Conservation (phyloP, 1,284 basidiomycete species). For the Ustilago bromivora region DNA sequence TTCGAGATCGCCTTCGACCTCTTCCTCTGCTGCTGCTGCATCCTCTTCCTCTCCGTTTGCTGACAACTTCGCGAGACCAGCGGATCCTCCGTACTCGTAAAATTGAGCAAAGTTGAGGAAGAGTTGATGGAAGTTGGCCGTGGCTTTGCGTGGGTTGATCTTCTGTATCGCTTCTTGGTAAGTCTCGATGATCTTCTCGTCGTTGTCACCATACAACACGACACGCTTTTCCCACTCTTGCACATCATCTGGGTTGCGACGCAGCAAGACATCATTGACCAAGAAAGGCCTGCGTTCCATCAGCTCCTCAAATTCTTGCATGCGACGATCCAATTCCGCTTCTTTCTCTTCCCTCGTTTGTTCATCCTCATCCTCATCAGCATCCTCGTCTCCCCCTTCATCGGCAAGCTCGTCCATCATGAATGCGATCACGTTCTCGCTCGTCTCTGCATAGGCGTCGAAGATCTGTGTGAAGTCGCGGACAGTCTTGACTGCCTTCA, state of each 20-base stretch:
- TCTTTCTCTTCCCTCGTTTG: constrained; percentile 77
- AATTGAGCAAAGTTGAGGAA: constrained; percentile 97
- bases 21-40: constrained; percentile 73
- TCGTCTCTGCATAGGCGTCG: constrained; percentile 94
- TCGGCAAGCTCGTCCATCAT: constrained; percentile 87
- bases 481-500: constrained; percentile 87
- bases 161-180: constrained; percentile 90
- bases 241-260: constrained; percentile 96
- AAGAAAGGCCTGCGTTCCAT: constrained; percentile 97
- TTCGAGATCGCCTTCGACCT: constrained; percentile 82
- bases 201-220: constrained; percentile 91
- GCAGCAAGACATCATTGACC: constrained; percentile 92
- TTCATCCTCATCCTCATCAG: constrained; percentile 42
- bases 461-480: constrained; percentile 99
- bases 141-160: constrained; percentile 88
- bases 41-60: constrained; percentile 74
- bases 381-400: constrained; percentile 60
- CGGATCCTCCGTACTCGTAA: constrained; percentile 89
- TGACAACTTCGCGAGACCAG: constrained; percentile 33
- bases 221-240: constrained; percentile 99
- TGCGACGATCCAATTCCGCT: constrained; percentile 84
- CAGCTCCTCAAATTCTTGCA: constrained; percentile 92
- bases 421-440: constrained; percentile 88
- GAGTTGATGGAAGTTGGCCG: constrained; percentile 88
- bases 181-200: constrained; percentile 92